Evolutionary conservation across 164 flowering plant species (phyloP).

Genomic region (Tetracentron sinense): DNA sequence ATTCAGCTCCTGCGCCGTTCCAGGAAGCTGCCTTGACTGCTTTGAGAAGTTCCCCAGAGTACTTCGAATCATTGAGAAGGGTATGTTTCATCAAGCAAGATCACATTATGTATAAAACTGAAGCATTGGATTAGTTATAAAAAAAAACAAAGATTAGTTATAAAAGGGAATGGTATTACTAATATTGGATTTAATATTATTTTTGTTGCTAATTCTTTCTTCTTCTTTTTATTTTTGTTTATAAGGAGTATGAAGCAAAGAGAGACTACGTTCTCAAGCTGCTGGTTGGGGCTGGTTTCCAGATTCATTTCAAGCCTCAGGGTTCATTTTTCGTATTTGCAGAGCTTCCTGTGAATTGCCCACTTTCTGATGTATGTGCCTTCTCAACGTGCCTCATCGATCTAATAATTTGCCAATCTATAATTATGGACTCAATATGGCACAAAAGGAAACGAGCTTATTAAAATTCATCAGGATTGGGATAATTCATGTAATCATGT

Average conservation of each 20-base stretch:
- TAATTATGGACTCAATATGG: background rate
- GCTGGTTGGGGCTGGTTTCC: constrained; percentile 53
- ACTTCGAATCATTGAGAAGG: constrained; percentile 44
- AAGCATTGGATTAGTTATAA: background rate
- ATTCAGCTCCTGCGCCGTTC: constrained; percentile 90
- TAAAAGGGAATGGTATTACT: background rate
- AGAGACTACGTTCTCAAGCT: constrained; percentile 52
- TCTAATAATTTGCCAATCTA: background rate
- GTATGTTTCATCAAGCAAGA: constrained; percentile 26
- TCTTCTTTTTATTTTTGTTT: constrained; percentile 1
- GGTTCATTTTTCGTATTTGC: constrained; percentile 80
- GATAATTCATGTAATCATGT: no score
- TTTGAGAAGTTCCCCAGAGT: constrained; percentile 49
- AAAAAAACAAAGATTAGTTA: background rate
- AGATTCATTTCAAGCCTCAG: constrained; percentile 50
- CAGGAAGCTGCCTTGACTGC: constrained; percentile 85
- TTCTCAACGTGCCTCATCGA: constrained; percentile 1
- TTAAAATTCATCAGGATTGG: no score
- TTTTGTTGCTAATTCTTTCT: background rate
- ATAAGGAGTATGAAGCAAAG: constrained; percentile 57
- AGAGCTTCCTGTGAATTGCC: constrained; percentile 61
- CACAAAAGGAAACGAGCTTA: background rate
- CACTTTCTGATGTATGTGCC: constrained; percentile 63
- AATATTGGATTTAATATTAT: background rate
- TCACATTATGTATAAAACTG: background rate